Conservation (phyloP, 2,329 filamentous ascomycete genomes). For the Fusarium zealandicum region DNA sequence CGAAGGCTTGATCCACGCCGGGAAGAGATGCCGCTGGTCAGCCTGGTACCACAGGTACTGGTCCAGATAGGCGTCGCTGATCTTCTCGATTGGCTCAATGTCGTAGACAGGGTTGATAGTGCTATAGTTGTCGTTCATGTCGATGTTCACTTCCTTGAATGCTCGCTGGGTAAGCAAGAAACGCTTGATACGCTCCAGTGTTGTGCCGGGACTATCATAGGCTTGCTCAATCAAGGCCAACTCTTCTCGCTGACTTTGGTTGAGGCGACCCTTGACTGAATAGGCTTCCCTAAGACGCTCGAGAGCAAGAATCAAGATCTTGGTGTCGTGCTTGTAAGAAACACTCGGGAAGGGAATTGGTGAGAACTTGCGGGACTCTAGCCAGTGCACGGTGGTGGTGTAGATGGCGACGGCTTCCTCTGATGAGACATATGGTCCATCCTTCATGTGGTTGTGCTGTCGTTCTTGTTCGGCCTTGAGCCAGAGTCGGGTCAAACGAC, state of each 20-base stretch:
- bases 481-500: slow-evolving; percentile 92
- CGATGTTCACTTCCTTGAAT: slow-evolving; percentile 99
- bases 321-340: slow-evolving; percentile 99
- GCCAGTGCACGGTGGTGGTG: slow-evolving; percentile 98
- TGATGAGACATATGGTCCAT: slow-evolving; percentile 96
- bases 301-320: slow-evolving; percentile 94
- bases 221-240: slow-evolving; percentile 96
- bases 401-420: slow-evolving; percentile 99
- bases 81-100: slow-evolving; percentile 99
- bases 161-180: slow-evolving; percentile 96
- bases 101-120: slow-evolving; percentile 99
- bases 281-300: slow-evolving; percentile 95
- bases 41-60: slow-evolving; percentile 99
- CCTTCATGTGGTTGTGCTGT: slow-evolving; percentile 99
- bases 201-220: slow-evolving; percentile 96
- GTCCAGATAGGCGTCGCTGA: slow-evolving; percentile 97
- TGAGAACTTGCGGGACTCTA: slow-evolving; percentile 97
- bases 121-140: slow-evolving; percentile 99
- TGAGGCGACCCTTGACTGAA: slow-evolving; percentile 94
- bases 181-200: slow-evolving; percentile 93
- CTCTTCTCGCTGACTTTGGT: slow-evolving; percentile 97
- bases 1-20: slow-evolving; percentile 98
- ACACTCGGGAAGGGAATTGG: slow-evolving; percentile 99
- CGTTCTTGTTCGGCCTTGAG: slow-evolving; percentile 97
- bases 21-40: slow-evolving; percentile 95